phyloP scores from a whole-genome alignment of 768 basidiomycete species.

The Suillus fuscotomentosus region DNA sequence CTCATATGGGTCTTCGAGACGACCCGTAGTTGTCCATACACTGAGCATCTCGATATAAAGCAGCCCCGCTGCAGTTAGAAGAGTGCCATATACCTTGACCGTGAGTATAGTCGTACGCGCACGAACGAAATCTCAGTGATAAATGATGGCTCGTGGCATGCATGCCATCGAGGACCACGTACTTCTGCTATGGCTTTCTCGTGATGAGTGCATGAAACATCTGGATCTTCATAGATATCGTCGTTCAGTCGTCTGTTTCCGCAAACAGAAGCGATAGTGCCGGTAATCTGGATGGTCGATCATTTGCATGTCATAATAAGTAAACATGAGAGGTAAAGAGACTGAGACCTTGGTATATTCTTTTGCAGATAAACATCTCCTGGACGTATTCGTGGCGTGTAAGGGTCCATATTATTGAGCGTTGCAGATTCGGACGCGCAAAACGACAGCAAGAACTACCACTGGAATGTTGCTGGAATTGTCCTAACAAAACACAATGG shows the following conservation, averaged over 20 bases:
- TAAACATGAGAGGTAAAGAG: neutral
- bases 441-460: too few relatives aligned
- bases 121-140: conserved; percentile 87
- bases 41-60: conserved; percentile 88
- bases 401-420: too few relatives aligned
- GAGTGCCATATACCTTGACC: conserved; percentile 70
- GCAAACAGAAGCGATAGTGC: conserved; percentile 78
- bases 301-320: neutral
- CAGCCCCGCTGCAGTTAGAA: conserved; percentile 79
- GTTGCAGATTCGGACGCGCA: too few relatives aligned
- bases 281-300: conserved; percentile 57
- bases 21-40: conserved; percentile 85
- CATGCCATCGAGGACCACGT: conserved; percentile 9
- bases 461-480: too few relatives aligned
- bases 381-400: too few relatives aligned
- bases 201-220: conserved; percentile 13
- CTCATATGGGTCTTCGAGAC: conserved; percentile 86
- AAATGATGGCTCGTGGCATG: conserved; percentile 72
- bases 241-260: conserved; percentile 57
- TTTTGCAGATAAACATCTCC: too few relatives aligned
- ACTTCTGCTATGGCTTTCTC: conserved; percentile 40
- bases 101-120: conserved; percentile 84
- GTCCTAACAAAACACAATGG: too few relatives aligned
- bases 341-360: too few relatives aligned
- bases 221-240: conserved; percentile 48